Evolutionary conservation across 2,329 filamentous ascomycete species (phyloP).

Genomic region (Botryotinia narcissicola): DNA sequence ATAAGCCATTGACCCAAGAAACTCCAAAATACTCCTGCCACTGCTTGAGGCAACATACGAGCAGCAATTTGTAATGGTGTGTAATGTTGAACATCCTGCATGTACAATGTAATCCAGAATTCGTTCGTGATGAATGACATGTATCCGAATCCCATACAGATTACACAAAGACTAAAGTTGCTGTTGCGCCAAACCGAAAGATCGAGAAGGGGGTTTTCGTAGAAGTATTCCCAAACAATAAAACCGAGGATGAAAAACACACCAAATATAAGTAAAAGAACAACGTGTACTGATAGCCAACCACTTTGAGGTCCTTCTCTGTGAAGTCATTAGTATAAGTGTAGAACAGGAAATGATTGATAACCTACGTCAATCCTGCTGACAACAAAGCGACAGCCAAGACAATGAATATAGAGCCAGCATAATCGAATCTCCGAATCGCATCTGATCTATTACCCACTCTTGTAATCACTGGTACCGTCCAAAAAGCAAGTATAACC

Average conservation of each 20-base stretch:
- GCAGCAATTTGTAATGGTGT: constrained; percentile 54
- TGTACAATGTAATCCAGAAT: constrained; percentile 65
- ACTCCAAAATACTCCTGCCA: constrained; percentile 62
- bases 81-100: constrained; percentile 56
- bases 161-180: constrained; percentile 57
- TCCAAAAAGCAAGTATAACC: constrained; percentile 56
- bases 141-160: constrained; percentile 55
- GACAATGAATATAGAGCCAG: constrained; percentile 30
- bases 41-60: constrained; percentile 62
- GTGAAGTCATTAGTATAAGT: constrained; percentile 9
- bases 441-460: constrained; percentile 16
- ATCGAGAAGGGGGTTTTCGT: constrained; percentile 51
- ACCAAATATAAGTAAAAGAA: constrained; percentile 61
- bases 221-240: constrained; percentile 60
- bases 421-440: constrained; percentile 31
- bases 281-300: constrained; percentile 61
- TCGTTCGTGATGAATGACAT: constrained; percentile 59
- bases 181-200: constrained; percentile 57
- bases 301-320: constrained; percentile 48
- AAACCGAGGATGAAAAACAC: constrained; percentile 55
- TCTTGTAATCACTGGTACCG: constrained; percentile 57
- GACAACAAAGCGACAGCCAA: constrained; percentile 29
- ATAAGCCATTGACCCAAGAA: constrained; percentile 60
- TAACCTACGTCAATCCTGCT: constrained; percentile 32
- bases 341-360: background rate